Evolutionary conservation across 768 basidiomycete genomes (phyloP).

Genomic region (Naganishia onofrii): DNA sequence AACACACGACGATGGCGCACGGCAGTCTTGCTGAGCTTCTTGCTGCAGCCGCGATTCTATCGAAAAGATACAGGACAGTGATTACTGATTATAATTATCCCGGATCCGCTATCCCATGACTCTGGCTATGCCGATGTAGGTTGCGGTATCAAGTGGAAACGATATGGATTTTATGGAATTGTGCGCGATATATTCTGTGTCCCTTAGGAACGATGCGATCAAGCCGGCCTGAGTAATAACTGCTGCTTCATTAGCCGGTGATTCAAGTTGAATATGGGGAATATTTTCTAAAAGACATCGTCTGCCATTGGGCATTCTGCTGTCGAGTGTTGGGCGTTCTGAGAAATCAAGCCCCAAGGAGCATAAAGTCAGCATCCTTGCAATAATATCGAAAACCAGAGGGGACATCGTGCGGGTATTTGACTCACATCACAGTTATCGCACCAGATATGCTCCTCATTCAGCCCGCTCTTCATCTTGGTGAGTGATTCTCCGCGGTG

Average conservation of each 20-base stretch:
- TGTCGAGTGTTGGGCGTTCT: slow-evolving; percentile 30
- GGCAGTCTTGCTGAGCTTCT: too few relatives aligned
- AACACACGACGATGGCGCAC: too few relatives aligned
- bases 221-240: too few relatives aligned
- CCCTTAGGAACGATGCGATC: too few relatives aligned
- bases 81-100: not conserved
- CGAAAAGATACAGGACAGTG: not conserved
- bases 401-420: too few relatives aligned
- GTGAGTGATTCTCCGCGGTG: slow-evolving; percentile 6
- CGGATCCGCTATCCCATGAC: not conserved
- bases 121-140: not conserved
- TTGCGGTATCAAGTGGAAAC: too few relatives aligned
- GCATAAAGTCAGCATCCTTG: not conserved
- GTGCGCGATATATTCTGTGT: too few relatives aligned
- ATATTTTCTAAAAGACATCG: slow-evolving; percentile 41
- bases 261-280: too few relatives aligned
- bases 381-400: not conserved
- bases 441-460: slow-evolving; percentile 37
- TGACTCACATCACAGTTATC: slow-evolving; percentile 50
- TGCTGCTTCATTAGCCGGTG: too few relatives aligned
- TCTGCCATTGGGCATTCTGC: slow-evolving; percentile 49
- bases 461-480: slow-evolving; percentile 16
- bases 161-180: too few relatives aligned
- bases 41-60: too few relatives aligned
- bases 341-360: not conserved